Evolutionary conservation across 495 filamentous ascomycete genomes (phyloP), one percentile per base, ranked within the genome.

Genomic region (Xeromyces bisporus): DNA sequence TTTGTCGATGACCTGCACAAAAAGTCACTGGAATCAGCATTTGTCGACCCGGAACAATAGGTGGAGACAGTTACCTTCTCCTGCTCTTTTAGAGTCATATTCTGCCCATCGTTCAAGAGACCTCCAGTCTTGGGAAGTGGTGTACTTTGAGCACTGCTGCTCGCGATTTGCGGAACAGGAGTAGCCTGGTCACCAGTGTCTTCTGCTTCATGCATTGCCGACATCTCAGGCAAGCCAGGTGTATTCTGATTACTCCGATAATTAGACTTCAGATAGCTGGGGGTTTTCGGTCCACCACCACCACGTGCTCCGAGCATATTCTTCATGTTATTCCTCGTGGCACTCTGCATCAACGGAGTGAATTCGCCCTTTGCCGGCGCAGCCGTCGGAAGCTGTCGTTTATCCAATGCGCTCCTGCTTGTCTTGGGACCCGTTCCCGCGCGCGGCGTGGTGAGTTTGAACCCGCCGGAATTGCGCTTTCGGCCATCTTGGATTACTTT

Each of bases 331-430:
- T 87, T 86, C 32, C 73, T 73, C 11, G 82, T 81, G 9, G 84
- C 85, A 35, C 79, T 92, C 57, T 84, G 87, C 48, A 97, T 70
- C 33, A 97, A 54, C 0, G 89, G 89, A 2, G 89, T 97, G 47
- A 97, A 97, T 38, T 97, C 91, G 28, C 68, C 70, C 30, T 73
- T 75, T 9, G 60, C 68, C 1, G 70, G 52, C 23, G 66, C 67
- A 14, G 60, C 53, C 8, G 69, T 65, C 15, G 55, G 76, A 44
- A 67, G 58, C 17, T 85, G 80, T 40, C 65, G 64, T 47, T 78
- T 70, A 28, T 64, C 70, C 24, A 91, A 69, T 32, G 78, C 56
- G 50, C 43, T 60, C 40, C 55, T 51, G 6, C 44, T 45, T 17
- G 50, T 43, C 36, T 50, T 57, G 3, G 51, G 39, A 28, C 49